Evolutionary conservation across 208 protist species (phyloP).

Genomic region (Crithidia acanthocephali): DNA sequence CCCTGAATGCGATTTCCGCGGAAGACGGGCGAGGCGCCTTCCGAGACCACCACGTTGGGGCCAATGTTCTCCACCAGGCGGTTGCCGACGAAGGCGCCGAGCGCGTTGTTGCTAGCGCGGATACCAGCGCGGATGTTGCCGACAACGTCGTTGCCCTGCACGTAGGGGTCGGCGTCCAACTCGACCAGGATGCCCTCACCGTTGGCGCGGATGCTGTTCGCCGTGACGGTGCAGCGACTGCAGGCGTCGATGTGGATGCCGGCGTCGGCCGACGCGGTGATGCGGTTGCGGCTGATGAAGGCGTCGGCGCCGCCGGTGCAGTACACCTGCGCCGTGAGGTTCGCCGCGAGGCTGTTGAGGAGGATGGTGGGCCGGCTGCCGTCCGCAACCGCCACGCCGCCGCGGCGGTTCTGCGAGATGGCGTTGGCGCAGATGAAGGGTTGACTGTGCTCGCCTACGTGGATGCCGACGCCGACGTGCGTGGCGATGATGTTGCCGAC

Average conservation of each 20-base stretch:
- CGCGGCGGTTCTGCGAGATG: conserved; percentile 54
- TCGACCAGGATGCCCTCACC: conserved; percentile 77
- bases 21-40: conserved; percentile 67
- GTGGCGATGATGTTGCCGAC: conserved; percentile 75
- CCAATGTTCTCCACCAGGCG: conserved; percentile 49
- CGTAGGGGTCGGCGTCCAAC: conserved; percentile 77
- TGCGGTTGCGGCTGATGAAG: conserved; percentile 73
- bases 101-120: conserved; percentile 68
- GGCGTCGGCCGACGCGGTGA: conserved; percentile 38
- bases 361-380: conserved; percentile 63
- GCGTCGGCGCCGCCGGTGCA: conserved; percentile 51
- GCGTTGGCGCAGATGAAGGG: conserved; percentile 69
- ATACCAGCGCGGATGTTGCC: conserved; percentile 51
- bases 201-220: conserved; percentile 65
- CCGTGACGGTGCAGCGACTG: conserved; percentile 56
- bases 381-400: conserved; percentile 44
- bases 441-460: conserved; percentile 48
- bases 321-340: conserved; percentile 52
- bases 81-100: conserved; percentile 79
- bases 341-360: conserved; percentile 64
- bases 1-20: conserved; percentile 69
- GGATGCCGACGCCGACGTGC: conserved; percentile 59
- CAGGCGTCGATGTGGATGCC: conserved; percentile 68
- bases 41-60: conserved; percentile 67
- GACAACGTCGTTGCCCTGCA: conserved; percentile 63